These are phyloP conservation scores for Sarcodon sp. DNA, from an alignment of 768 basidiomycete genomes.

Conservation along the genomic window DNA sequence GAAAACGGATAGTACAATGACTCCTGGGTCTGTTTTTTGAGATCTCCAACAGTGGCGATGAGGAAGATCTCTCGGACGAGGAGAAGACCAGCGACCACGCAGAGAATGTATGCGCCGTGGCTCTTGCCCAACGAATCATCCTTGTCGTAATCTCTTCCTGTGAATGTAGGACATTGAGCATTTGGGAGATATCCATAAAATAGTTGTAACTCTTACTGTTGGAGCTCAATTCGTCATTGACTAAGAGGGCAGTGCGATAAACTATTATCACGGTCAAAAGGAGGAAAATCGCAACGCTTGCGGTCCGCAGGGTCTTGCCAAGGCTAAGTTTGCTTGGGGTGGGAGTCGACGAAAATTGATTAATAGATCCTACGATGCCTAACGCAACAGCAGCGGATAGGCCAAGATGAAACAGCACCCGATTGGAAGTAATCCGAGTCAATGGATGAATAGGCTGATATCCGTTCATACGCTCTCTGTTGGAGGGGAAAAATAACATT, in stretches of 20 bases:
- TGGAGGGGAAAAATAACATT: too few species aligned
- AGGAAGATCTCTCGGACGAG: constrained; percentile 19
- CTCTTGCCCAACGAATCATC: constrained; percentile 6
- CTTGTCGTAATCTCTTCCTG: too few species aligned
- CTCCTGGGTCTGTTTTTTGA: constrained; percentile 13
- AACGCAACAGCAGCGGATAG: constrained; percentile 12
- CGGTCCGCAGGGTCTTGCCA: constrained; percentile 14
- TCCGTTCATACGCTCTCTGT: not conserved
- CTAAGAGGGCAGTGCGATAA: constrained; percentile 10
- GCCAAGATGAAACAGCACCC: constrained; percentile 12
- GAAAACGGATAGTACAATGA: constrained; percentile 19
- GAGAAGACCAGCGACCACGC: constrained; percentile 12
- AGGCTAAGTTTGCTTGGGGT: constrained; percentile 1
- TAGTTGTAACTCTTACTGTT: too few species aligned
- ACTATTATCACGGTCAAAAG: constrained; percentile 12
- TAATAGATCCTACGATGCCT: constrained; percentile 16
- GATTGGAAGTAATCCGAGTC: not conserved
- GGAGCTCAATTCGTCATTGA: not conserved
- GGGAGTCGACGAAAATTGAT: constrained; percentile 2
- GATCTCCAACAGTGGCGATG: constrained; percentile 10
- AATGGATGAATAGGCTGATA: too few species aligned
- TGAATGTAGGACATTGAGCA: too few species aligned
- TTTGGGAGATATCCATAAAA: too few species aligned
- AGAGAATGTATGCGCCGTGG: constrained; percentile 13
- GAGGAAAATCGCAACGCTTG: constrained; percentile 18